These are phyloP conservation scores for Yarrowia keelungensis DNA, from an alignment of 805 yeast genomes.

Conservation along the genomic window DNA sequence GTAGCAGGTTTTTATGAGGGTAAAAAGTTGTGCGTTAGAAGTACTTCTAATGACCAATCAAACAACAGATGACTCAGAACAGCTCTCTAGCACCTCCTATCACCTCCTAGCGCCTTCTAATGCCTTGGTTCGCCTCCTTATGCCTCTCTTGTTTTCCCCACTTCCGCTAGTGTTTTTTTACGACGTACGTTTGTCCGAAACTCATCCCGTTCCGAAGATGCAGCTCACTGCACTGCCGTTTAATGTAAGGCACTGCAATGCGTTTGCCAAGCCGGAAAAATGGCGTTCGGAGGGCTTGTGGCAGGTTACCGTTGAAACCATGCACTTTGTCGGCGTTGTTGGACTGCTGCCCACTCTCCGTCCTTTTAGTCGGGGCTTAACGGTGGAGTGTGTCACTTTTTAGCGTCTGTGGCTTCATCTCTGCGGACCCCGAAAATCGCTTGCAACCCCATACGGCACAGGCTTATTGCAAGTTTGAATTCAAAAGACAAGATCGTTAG, in stretches of 20 bases:
- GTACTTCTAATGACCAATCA: too few species aligned
- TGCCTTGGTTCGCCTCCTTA: too few species aligned
- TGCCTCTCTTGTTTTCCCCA: too few species aligned
- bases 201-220: background rate
- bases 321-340: too few species aligned
- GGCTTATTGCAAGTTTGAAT: background rate
- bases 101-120: too few species aligned
- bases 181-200: background rate
- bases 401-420: slow-evolving; percentile 1
- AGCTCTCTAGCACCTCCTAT: too few species aligned
- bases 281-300: background rate
- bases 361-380: background rate
- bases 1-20: too few species aligned
- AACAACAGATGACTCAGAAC: too few species aligned
- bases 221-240: slow-evolving; percentile 14
- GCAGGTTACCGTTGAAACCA: too few species aligned
- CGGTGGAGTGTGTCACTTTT: background rate
- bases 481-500: background rate
- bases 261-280: slow-evolving; percentile 15
- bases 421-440: slow-evolving; percentile 5
- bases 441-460: slow-evolving; percentile 13
- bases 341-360: background rate
- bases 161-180: too few species aligned
- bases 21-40: too few species aligned
- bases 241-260: slow-evolving; percentile 31